A percentile compares a stretch with the other conserved stretches of the same genome.
These are phyloP conservation scores for Orbilia ellipsospora DNA, from an alignment of 2,329 filamentous ascomycete species.

Conservation along the genomic window DNA sequence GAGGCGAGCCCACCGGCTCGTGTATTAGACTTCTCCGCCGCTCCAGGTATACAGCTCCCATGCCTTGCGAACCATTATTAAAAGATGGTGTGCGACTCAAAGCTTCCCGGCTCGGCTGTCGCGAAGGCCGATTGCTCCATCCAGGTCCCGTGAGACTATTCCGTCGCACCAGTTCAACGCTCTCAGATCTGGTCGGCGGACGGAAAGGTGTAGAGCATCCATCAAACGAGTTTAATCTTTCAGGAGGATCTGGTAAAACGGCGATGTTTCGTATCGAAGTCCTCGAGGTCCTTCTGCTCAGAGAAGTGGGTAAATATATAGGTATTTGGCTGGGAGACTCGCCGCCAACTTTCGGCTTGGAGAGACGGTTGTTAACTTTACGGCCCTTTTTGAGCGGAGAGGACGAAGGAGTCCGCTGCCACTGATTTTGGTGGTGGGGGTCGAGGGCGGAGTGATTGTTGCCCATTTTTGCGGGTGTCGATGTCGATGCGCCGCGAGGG, in stretches of 20 bases:
- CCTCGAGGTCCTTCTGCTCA: constrained; percentile 43
- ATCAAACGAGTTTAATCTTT: constrained; percentile 31
- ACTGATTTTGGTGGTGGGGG: constrained; percentile 1
- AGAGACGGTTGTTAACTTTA: constrained; percentile 37
- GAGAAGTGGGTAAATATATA: constrained; percentile 31
- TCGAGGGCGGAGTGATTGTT: constrained; percentile 30
- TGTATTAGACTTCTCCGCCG: constrained; percentile 37
- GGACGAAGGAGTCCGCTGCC: constrained; percentile 8
- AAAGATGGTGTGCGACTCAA: constrained; percentile 29
- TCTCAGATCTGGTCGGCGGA: constrained; percentile 34
- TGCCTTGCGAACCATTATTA: constrained; percentile 16
- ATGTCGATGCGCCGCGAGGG: not conserved
- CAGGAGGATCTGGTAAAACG: constrained; percentile 33
- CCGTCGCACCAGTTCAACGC: constrained; percentile 40
- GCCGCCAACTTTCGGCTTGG: constrained; percentile 48
- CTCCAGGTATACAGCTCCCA: constrained; percentile 32
- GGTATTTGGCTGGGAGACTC: constrained; percentile 36
- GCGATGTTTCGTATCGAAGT: constrained; percentile 38
- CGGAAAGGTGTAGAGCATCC: constrained; percentile 30
- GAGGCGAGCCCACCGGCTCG: constrained; percentile 35
- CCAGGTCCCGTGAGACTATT: constrained; percentile 29
- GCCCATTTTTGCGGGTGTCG: constrained; percentile 15
- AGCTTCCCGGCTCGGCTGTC: constrained; percentile 28
- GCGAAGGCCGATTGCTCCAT: constrained; percentile 45
- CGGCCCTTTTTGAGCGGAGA: constrained; percentile 19